A percentile compares a stretch with the other conserved stretches of the same genome.
Evolutionary conservation across 2,329 filamentous ascomycete genomes (phyloP).

Genomic region (Xylaria sp.): DNA sequence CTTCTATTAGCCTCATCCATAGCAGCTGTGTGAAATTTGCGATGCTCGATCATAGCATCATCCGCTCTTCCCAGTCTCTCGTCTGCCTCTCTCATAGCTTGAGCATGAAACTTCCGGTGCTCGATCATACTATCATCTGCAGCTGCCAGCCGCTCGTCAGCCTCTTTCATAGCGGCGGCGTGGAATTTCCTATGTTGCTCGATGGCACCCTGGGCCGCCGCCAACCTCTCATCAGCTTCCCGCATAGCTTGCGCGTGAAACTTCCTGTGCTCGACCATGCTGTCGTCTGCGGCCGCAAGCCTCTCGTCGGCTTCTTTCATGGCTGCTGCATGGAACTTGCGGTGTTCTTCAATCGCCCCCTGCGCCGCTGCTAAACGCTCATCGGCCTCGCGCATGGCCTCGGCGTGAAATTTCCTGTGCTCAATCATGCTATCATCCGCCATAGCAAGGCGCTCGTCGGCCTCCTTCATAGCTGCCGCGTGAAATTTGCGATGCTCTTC

Average conservation of each 20-base stretch:
- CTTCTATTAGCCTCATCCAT: conserved; percentile 19
- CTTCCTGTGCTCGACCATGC: conserved; percentile 27
- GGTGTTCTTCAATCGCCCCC: conserved; percentile 10
- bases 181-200: conserved; percentile 29
- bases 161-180: conserved; percentile 27
- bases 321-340: conserved; percentile 12
- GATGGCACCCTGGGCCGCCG: conserved; percentile 16
- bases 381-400: conserved; percentile 23
- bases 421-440: conserved; percentile 32
- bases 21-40: conserved; percentile 15
- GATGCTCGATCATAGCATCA: conserved; percentile 16
- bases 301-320: conserved; percentile 23
- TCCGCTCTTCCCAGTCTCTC: conserved; percentile 10
- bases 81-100: conserved; percentile 24
- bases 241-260: conserved; percentile 27
- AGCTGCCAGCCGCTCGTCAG: conserved; percentile 20
- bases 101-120: conserved; percentile 27
- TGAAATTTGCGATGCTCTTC: conserved; percentile 30
- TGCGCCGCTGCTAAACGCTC: conserved; percentile 9
- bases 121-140: conserved; percentile 30
- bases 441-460: conserved; percentile 20
- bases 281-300: conserved; percentile 23
- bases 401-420: conserved; percentile 28
- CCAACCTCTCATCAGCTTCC: conserved; percentile 28
- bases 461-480: conserved; percentile 25